Evolutionary conservation across 768 basidiomycete genomes (phyloP), one percentile per base, ranked within the genome.

Genomic region (Holtermanniella nyarrowii): DNA sequence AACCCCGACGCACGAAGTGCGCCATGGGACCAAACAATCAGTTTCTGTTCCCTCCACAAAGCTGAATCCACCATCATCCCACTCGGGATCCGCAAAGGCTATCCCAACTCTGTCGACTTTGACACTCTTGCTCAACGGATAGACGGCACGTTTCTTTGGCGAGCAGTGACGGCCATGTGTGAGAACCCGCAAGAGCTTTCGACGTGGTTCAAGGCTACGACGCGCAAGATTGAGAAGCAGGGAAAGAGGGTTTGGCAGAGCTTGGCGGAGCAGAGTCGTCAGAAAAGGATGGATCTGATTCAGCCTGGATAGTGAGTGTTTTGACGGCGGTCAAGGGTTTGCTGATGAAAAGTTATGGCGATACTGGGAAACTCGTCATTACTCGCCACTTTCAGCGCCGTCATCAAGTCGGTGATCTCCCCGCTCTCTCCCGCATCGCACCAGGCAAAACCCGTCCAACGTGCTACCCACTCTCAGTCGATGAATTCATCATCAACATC

Each of bases 401-500:
- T 14, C 40, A 54, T 42, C n/a, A 49, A 43, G 55, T 57, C 52
- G 54, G 56, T 13, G 46, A 46, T 24, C 44, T 56, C 16, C 50
- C 54, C 10, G 25, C 47, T 12, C 42, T 59, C 11, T 39, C 21
- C 18, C 39, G 21, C 16, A 13, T 39, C n/a, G 13, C 27, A 31
- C 13, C 3, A 26, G 23, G 11, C 26, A 50, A 22, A 22, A 57
- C 18, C 39, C 50, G 1, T 1, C 20, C 23, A 18, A 42, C 46
- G 26, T 44, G 44, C 22, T 21, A 48, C 4, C 68, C 91, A 0
- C 77, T 96, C 21, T 79, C 81, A 1, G 76, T 81, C 0, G 78
- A 80, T 26, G 83, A 88, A 52, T 93, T 90, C 63, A 76, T 88
- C 31, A 81, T 84, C 37, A 82, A 82, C 14, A 77, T 96, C 25